phyloP scores from a whole-genome alignment of 192 early-diverging fungal genomes.

The Entomortierella chlamydospora region DNA sequence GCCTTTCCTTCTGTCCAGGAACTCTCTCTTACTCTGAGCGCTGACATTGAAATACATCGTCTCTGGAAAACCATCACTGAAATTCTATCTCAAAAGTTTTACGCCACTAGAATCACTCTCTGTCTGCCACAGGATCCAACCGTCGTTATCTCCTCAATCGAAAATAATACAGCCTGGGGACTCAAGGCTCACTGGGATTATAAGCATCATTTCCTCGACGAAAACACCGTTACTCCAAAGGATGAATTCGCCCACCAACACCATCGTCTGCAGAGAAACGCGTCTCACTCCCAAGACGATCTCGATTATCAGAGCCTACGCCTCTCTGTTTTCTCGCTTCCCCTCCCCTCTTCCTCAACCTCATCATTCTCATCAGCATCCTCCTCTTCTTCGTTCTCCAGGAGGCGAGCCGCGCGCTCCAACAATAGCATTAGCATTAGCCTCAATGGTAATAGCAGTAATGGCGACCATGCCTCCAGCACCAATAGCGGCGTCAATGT shows the following conservation, averaged over 20 bases:
- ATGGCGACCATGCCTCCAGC: background rate
- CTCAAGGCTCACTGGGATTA: slow-evolving; percentile 43
- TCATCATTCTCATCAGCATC: slow-evolving; percentile 30
- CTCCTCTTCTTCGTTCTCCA: slow-evolving; percentile 37
- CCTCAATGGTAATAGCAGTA: slow-evolving; percentile 12
- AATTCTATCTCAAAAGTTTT: slow-evolving; percentile 42
- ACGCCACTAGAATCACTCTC: slow-evolving; percentile 43
- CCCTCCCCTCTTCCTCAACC: slow-evolving; percentile 36
- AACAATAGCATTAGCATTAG: slow-evolving; percentile 16
- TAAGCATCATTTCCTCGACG: slow-evolving; percentile 44
- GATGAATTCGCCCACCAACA: slow-evolving; percentile 47
- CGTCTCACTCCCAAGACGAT: slow-evolving; percentile 16
- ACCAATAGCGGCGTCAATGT: too few relatives aligned
- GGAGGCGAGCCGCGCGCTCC: slow-evolving; percentile 16
- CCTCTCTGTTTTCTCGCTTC: slow-evolving; percentile 14
- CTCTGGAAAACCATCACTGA: slow-evolving; percentile 51
- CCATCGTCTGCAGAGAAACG: slow-evolving; percentile 36
- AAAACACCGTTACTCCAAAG: slow-evolving; percentile 49
- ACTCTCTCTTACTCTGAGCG: slow-evolving; percentile 42
- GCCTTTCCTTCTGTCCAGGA: slow-evolving; percentile 39
- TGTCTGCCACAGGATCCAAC: slow-evolving; percentile 43
- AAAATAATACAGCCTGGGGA: slow-evolving; percentile 27
- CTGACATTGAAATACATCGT: slow-evolving; percentile 41
- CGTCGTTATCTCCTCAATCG: slow-evolving; percentile 18
- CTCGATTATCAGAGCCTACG: slow-evolving; percentile 15